Evolutionary conservation across 169 alveolate genomes (phyloP).

Genomic region (Theileria luwenshuni): DNA sequence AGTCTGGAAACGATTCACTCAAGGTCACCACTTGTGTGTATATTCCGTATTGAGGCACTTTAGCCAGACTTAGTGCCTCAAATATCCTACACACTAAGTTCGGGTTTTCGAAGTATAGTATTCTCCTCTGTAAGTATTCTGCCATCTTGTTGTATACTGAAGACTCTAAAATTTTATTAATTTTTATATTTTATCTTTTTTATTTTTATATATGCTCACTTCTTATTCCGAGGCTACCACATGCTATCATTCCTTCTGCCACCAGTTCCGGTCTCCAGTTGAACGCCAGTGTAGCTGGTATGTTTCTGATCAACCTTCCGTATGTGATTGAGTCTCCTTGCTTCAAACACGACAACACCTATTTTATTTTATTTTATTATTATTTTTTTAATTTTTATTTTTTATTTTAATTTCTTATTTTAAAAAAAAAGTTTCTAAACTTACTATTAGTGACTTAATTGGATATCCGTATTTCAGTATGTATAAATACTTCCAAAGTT

Average conservation of each 20-base stretch:
- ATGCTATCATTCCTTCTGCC: slow-evolving; percentile 44
- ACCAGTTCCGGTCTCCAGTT: slow-evolving; percentile 49
- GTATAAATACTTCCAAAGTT: slow-evolving; percentile 61
- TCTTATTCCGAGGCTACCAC: slow-evolving; percentile 22
- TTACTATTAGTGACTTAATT: slow-evolving; percentile 56
- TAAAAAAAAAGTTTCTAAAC: neutral
- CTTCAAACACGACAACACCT: slow-evolving; percentile 50
- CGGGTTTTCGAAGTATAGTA: slow-evolving; percentile 16
- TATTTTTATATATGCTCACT: neutral
- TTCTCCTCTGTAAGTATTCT: slow-evolving; percentile 25
- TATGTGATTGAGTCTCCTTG: slow-evolving; percentile 47
- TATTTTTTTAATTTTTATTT: neutral
- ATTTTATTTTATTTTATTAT: neutral
- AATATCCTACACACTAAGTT: slow-evolving; percentile 36
- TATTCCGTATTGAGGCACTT: slow-evolving; percentile 41
- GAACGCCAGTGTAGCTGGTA: slow-evolving; percentile 62
- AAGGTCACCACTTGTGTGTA: slow-evolving; percentile 47
- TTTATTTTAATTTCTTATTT: neutral
- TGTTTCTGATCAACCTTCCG: slow-evolving; percentile 58
- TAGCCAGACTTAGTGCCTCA: slow-evolving; percentile 32
- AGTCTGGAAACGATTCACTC: slow-evolving; percentile 20
- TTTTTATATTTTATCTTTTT: neutral
- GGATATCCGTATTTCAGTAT: slow-evolving; percentile 65
- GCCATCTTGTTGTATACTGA: slow-evolving; percentile 40
- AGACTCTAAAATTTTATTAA: slow-evolving; percentile 1